phyloP scores from a whole-genome alignment of 2,329 filamentous ascomycete species.

The Plectosphaerella sp. region DNA sequence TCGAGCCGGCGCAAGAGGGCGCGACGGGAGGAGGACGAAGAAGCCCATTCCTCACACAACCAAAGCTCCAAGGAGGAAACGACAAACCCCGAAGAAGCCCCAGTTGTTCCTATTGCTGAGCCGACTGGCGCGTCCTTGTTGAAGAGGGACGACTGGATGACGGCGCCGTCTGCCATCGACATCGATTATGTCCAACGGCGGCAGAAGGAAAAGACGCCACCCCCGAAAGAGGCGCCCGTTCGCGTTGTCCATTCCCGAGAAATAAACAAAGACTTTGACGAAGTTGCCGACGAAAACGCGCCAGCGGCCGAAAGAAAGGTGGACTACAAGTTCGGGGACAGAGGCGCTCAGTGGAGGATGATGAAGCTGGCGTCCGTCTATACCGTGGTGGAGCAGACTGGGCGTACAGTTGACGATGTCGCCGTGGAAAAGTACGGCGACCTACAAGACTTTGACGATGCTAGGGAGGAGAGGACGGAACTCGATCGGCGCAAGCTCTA shows the following conservation, averaged over 20 bases:
- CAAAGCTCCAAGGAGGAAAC: slow-evolving; percentile 38
- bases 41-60: neutral
- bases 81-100: slow-evolving; percentile 11
- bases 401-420: slow-evolving; percentile 72
- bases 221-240: slow-evolving; percentile 55
- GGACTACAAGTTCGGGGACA: slow-evolving; percentile 82
- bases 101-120: too few species aligned
- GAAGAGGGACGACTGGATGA: slow-evolving; percentile 84
- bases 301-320: slow-evolving; percentile 44
- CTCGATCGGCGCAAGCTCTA: slow-evolving; percentile 79
- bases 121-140: slow-evolving; percentile 4
- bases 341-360: slow-evolving; percentile 93
- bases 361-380: slow-evolving; percentile 88
- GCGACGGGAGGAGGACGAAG: slow-evolving; percentile 47
- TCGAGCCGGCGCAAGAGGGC: slow-evolving; percentile 62
- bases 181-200: slow-evolving; percentile 69
- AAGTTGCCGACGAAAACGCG: slow-evolving; percentile 43
- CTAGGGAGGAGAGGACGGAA: slow-evolving; percentile 88
- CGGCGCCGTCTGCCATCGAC: slow-evolving; percentile 69
- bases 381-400: slow-evolving; percentile 68
- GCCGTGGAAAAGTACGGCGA: slow-evolving; percentile 78
- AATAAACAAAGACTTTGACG: slow-evolving; percentile 63
- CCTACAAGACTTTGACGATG: slow-evolving; percentile 83
- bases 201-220: slow-evolving; percentile 33
- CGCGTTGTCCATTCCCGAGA: slow-evolving; percentile 76